Evolutionary conservation across 441 rosid genomes (phyloP).

Genomic region (Omphalea diandra): DNA sequence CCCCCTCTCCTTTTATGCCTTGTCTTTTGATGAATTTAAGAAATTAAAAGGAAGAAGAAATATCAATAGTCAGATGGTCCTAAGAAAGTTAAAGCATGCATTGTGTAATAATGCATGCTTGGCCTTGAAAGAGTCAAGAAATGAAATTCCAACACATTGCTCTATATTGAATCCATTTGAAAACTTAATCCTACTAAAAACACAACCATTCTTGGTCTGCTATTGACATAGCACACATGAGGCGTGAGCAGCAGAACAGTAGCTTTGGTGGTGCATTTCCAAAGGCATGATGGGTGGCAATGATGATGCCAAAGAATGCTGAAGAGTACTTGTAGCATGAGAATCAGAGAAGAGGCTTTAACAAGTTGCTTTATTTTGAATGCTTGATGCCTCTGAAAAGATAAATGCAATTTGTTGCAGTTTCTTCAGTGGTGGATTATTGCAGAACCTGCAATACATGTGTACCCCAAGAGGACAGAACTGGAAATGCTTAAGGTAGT

Average conservation of each 20-base stretch:
- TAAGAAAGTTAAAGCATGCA: background rate
- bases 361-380: background rate
- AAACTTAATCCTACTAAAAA: background rate
- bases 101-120: background rate
- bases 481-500: background rate
- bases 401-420: background rate
- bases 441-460: background rate
- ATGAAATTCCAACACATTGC: background rate
- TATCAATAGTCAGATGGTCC: background rate
- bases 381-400: background rate
- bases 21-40: background rate
- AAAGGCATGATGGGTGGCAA: background rate
- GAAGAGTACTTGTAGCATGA: background rate
- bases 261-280: background rate
- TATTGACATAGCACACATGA: background rate
- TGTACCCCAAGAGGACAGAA: background rate
- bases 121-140: background rate
- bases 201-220: too few species aligned
- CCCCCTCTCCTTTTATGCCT: slow-evolving; percentile 4
- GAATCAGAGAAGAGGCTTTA: background rate
- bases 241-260: background rate
- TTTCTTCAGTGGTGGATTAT: background rate
- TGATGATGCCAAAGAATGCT: background rate
- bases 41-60: background rate
- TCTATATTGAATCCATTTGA: slow-evolving; percentile 1